Evolutionary conservation across 257 asterid genomes (phyloP).

Genomic region (Lantana camara): DNA sequence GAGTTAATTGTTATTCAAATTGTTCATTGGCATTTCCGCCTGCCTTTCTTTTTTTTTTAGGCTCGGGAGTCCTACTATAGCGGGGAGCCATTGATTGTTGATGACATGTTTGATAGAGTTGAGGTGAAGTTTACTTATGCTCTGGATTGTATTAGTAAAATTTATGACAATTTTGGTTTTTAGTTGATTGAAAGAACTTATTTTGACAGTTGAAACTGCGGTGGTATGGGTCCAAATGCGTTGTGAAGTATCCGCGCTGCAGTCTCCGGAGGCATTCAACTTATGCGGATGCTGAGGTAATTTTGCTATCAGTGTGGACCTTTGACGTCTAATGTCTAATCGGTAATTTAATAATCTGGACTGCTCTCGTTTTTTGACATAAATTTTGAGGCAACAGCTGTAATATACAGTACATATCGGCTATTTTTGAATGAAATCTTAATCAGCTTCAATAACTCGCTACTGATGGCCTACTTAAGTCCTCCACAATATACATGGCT

Average conservation of each 20-base stretch:
- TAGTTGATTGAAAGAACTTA: conserved; percentile 14
- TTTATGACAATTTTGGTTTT: conserved; percentile 9
- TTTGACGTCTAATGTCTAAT: background rate
- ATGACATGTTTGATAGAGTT: conserved; percentile 95
- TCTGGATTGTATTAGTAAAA: conserved; percentile 12
- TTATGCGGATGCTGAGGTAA: conserved; percentile 97
- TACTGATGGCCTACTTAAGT: background rate
- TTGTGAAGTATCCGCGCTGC: conserved; percentile 95
- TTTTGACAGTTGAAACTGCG: conserved; percentile 73
- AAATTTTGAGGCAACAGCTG: background rate
- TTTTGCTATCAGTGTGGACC: conserved; percentile 25
- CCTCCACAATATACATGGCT: background rate
- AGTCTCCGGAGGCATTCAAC: conserved; percentile 88
- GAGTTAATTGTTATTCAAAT: background rate
- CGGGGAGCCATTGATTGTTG: conserved; percentile 89
- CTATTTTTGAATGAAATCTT: background rate
- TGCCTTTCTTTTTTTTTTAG: conserved; percentile 35
- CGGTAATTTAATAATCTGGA: background rate
- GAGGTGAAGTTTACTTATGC: conserved; percentile 54
- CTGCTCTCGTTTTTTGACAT: background rate
- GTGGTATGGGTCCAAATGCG: conserved; percentile 83
- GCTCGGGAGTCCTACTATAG: conserved; percentile 87
- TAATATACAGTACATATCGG: background rate
- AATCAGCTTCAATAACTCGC: too few relatives aligned
- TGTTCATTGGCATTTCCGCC: background rate